Evolutionary conservation across 352 stramenopile species (phyloP).

Genomic region (Phytopythium mirpurense): DNA sequence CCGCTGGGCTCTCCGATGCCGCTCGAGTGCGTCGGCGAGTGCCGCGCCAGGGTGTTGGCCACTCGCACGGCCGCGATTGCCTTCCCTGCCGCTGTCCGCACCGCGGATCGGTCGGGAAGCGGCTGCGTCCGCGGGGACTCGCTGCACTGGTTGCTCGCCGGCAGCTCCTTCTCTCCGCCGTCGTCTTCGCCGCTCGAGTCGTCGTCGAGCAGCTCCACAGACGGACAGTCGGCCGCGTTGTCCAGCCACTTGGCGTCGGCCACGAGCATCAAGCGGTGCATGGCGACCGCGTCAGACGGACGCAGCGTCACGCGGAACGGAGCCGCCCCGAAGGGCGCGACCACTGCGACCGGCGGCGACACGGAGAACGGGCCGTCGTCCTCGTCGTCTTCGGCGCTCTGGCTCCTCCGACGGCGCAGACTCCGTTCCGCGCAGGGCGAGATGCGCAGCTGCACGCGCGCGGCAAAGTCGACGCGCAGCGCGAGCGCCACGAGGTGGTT

Average conservation of each 20-base stretch:
- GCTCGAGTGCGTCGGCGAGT: slow-evolving; percentile 3
- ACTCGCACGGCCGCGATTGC: slow-evolving; percentile 63
- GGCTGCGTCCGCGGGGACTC: slow-evolving; percentile 6
- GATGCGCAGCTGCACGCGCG: slow-evolving; percentile 40
- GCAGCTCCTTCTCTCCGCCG: not conserved
- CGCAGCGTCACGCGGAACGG: slow-evolving; percentile 55
- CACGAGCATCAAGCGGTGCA: slow-evolving; percentile 41
- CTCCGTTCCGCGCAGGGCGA: slow-evolving; percentile 13
- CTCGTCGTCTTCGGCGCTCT: not conserved
- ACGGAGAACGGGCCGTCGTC: slow-evolving; percentile 8
- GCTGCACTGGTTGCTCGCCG: slow-evolving; percentile 5
- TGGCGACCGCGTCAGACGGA: slow-evolving; percentile 12
- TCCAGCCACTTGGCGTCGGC: slow-evolving; percentile 63
- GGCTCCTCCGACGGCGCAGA: not conserved
- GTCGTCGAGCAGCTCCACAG: not conserved
- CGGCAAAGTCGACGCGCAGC: slow-evolving; percentile 46
- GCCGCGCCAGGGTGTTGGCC: slow-evolving; percentile 49
- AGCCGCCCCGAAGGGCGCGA: slow-evolving; percentile 30
- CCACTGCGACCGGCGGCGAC: slow-evolving; percentile 3
- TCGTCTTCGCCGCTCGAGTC: not conserved
- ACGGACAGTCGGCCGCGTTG: too few relatives aligned
- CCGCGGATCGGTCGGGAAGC: not conserved
- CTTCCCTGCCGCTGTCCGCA: slow-evolving; percentile 37
- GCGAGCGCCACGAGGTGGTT: slow-evolving; percentile 52
- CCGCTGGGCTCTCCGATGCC: slow-evolving; percentile 5